Conservation (phyloP, 345 rosid genomes). For the Sisymbrium altissimum region DNA sequence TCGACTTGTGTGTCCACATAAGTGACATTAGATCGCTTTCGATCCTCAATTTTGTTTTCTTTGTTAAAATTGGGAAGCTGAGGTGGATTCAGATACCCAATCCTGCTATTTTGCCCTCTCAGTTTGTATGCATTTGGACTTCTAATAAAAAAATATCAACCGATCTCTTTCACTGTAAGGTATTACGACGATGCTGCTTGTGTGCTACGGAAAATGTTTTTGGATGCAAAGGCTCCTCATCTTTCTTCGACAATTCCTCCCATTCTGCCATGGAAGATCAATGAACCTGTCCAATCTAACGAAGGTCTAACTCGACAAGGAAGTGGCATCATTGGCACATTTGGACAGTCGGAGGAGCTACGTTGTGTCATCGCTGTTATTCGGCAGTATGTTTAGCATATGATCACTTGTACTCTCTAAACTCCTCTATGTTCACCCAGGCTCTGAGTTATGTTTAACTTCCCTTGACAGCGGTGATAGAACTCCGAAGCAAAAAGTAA, state of each 20-base stretch:
- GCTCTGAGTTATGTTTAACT: constrained; percentile 8
- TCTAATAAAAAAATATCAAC: constrained; percentile 11
- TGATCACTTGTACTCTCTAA: background rate
- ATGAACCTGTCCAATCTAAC: constrained; percentile 67
- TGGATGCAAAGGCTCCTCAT: constrained; percentile 99
- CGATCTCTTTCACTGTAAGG: constrained; percentile 38
- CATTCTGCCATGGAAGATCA: constrained; percentile 86
- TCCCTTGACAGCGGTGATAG: constrained; percentile 79
- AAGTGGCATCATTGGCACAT: constrained; percentile 90
- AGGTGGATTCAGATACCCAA: background rate
- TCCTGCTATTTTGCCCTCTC: background rate
- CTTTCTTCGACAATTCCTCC: constrained; percentile 93
- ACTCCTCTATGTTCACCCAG: background rate
- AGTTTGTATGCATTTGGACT: background rate
- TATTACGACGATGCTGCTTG: constrained; percentile 99
- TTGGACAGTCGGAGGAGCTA: constrained; percentile 96
- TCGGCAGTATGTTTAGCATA: constrained; percentile 75
- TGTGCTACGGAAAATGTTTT: constrained; percentile 87
- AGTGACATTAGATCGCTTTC: background rate
- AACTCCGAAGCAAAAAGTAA: constrained; percentile 99
- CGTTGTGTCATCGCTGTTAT: constrained; percentile 95
- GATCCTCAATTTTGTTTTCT: constrained; percentile 1
- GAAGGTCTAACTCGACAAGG: constrained; percentile 97
- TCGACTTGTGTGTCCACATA: background rate
- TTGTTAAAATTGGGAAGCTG: constrained; percentile 5